Evolutionary conservation across 768 basidiomycete genomes (phyloP).

Genomic region (Pleurotus eryngii): DNA sequence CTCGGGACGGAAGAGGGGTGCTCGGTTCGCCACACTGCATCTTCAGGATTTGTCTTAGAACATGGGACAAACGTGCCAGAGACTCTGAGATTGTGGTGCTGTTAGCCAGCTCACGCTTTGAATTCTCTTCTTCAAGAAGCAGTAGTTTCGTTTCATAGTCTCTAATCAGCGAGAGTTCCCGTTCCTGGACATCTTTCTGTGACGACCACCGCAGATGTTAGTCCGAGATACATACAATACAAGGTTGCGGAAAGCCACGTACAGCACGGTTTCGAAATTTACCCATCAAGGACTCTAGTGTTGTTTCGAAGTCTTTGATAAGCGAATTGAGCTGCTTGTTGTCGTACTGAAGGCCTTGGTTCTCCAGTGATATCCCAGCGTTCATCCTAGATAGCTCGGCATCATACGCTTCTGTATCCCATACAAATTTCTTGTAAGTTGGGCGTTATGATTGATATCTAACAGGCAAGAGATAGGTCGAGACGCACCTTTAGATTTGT

Average conservation of each 20-base stretch:
- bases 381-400: constrained; percentile 91
- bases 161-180: constrained; percentile 83
- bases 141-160: constrained; percentile 90
- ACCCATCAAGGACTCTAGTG: constrained; percentile 92
- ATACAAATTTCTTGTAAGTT: constrained; percentile 12
- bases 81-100: constrained; percentile 66
- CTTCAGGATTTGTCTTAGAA: constrained; percentile 69
- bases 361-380: constrained; percentile 71
- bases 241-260: constrained; percentile 28
- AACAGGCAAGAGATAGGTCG: neutral
- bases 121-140: constrained; percentile 65
- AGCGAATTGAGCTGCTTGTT: constrained; percentile 92
- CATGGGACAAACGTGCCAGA: constrained; percentile 64
- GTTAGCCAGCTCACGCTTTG: constrained; percentile 53
- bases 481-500: constrained; percentile 73
- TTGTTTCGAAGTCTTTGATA: constrained; percentile 97
- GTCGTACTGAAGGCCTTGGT: constrained; percentile 82
- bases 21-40: constrained; percentile 61
- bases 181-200: constrained; percentile 90
- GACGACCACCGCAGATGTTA: too few relatives aligned
- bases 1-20: constrained; percentile 10
- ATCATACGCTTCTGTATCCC: constrained; percentile 76
- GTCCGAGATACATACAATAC: neutral
- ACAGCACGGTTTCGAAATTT: constrained; percentile 88
- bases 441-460: constrained; percentile 4